Base-by-base conservation (phyloP, 2,329 filamentous ascomycete genomes). In the Diaporthe eres region DNA sequence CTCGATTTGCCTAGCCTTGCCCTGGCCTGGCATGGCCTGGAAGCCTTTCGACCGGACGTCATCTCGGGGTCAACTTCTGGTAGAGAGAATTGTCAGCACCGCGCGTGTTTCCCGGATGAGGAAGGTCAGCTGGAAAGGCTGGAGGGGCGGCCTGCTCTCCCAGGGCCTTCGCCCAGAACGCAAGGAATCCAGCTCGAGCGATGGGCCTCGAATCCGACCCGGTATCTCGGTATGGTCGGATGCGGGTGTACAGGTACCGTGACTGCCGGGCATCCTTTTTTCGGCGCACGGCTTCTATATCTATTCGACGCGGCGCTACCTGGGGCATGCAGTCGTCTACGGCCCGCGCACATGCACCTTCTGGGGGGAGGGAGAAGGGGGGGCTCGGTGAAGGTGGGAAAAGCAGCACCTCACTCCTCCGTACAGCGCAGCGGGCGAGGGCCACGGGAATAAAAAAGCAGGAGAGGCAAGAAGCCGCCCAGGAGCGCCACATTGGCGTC, bases 241-340 rank as follows among this genome's bases (percentile, higher is more conserved):
- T 42, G 65, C 44, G 49, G 34, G 34, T 31, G 49, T 55, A 55
- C 47, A 70, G 34, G 49, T 53, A 68, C 47, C 31, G 13, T 37
- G 63, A 37, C 49, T 17, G n/a, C 34, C n/a, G 49, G 34, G 31
- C 47, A 68, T 53, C 47, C 63, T 39, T 68, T 12, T 68, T 68
- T 25, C 15, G 47, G 31, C 49, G 65, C 65, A 70, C 34, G 31
- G 37, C 65, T 53, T 31, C 31, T 42, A 31, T 10, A 70, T 55
- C 34, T 70, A 55, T 70, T 70, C 65, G 65, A 70, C 65, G 65
- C 65, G 34, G 34, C 49, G 65, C 65, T 70, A 70, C 15, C n/a
- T 42, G 19, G 31, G 25, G 44, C 17, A 15, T 53, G 47, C 65
- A 53, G 47, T 53, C 49, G 6, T 55, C 49, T 37, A 42, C 47